These are phyloP conservation scores for Clathrus columnatus DNA, from an alignment of 768 basidiomycete species.

Conservation along the genomic window DNA sequence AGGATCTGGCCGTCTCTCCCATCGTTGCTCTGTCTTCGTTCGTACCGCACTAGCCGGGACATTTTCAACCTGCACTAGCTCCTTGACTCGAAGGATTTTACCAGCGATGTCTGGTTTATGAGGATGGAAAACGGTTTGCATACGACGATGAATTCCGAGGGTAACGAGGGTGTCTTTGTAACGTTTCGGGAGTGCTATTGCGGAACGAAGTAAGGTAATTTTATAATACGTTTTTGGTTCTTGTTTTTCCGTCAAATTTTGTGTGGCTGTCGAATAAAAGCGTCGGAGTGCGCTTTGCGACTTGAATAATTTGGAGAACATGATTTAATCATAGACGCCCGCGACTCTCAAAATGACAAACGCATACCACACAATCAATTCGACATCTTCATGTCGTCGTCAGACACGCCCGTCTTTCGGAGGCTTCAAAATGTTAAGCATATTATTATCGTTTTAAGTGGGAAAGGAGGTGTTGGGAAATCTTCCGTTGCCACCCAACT, in stretches of 20 bases:
- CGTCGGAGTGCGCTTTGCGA: not conserved
- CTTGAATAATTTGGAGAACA: not conserved
- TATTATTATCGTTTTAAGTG: conserved; percentile 88
- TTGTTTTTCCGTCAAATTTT: not conserved
- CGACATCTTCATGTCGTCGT: conserved; percentile 10
- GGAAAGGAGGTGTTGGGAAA: conserved; percentile 98
- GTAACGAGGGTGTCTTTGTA: conserved; percentile 69
- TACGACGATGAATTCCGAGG: conserved; percentile 73
- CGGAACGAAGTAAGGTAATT: conserved; percentile 82
- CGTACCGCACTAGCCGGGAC: conserved; percentile 59
- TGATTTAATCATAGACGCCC: no score
- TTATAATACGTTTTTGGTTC: conserved; percentile 62
- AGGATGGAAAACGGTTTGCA: conserved; percentile 77
- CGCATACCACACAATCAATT: not conserved
- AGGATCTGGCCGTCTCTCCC: conserved; percentile 54
- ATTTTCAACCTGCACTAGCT: conserved; percentile 82
- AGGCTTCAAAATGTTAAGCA: conserved; percentile 70
- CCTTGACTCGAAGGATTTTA: conserved; percentile 81
- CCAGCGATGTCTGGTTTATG: conserved; percentile 71
- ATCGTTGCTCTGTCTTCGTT: conserved; percentile 60
- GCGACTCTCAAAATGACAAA: no score
- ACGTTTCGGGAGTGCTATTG: conserved; percentile 68
- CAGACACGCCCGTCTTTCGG: conserved; percentile 52
- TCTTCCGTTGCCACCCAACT: conserved; percentile 92
- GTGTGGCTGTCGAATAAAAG: not conserved